Evolutionary conservation across 192 early-diverging fungal species (phyloP).

Genomic region (Coemansia sp.): DNA sequence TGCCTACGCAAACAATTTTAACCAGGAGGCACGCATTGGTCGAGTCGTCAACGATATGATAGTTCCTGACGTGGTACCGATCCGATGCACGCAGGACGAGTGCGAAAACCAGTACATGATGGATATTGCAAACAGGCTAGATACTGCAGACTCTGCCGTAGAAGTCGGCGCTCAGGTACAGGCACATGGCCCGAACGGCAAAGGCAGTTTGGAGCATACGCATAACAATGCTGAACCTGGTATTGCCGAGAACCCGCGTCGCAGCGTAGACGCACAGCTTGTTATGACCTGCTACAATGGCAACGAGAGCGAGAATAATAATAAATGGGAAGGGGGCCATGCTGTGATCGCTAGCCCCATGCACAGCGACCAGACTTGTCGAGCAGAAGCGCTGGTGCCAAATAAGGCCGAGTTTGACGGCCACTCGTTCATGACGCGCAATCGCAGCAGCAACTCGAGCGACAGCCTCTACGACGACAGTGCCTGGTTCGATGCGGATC

Average conservation of each 20-base stretch:
- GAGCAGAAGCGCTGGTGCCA: slow-evolving; percentile 20
- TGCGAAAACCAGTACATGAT: slow-evolving; percentile 39
- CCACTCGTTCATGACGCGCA: slow-evolving; percentile 32
- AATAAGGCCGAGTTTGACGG: slow-evolving; percentile 42
- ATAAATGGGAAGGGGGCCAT: neutral
- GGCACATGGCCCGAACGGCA: neutral
- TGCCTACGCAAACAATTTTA: slow-evolving; percentile 45
- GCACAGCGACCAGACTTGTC: slow-evolving; percentile 24
- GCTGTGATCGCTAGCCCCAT: slow-evolving; percentile 26
- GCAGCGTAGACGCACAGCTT: slow-evolving; percentile 1
- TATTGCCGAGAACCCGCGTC: neutral
- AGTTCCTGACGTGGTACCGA: slow-evolving; percentile 38
- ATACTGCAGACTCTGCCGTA: slow-evolving; percentile 35
- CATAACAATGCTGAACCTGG: neutral
- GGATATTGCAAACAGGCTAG: slow-evolving; percentile 39
- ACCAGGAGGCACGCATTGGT: slow-evolving; percentile 53
- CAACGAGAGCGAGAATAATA: neutral
- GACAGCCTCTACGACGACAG: slow-evolving; percentile 25
- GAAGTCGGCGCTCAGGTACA: slow-evolving; percentile 3
- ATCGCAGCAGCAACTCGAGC: slow-evolving; percentile 23
- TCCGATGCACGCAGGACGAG: slow-evolving; percentile 27
- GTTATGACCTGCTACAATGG: slow-evolving; percentile 9
- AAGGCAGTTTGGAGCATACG: neutral
- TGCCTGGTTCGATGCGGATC: slow-evolving; percentile 35
- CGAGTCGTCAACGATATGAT: slow-evolving; percentile 40